Evolutionary conservation across 2,329 filamentous ascomycete species (phyloP), one percentile per base, ranked within the genome.

Genomic region (Aspergillus candidus): DNA sequence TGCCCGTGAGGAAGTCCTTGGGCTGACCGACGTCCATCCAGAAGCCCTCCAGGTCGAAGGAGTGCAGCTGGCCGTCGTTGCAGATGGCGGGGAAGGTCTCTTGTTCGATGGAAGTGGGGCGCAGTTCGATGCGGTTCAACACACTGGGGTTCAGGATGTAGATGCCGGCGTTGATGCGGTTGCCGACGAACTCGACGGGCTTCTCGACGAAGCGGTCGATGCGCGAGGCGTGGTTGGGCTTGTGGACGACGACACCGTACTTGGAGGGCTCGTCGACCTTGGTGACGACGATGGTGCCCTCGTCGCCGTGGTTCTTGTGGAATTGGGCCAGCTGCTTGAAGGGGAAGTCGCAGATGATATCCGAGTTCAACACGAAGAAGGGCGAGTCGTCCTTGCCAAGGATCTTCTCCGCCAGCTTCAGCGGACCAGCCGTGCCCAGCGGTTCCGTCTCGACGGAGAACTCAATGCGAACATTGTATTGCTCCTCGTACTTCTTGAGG

Each of bases 191-290:
- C 73, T 97, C 88, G 66, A 97, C 88, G 32, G 91, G 91, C 79
- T 98, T 98, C 81, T 98, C 91, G 57, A 98, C 93, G 74, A 98
- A 98, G 57, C 93, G 89, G 72, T 98, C 93, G 70, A 98, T 97
- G 65, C 87, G 83, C 37, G 88, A 88, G 43, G 87, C 73, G 72
- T 95, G 88, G 69, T 84, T 86, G 51, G 89, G 88, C 77, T 94
- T 93, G 82, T 97, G 91, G 27, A 98, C 93, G 44, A 98, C 83
- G 58, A 98, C 91, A 80, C 91, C 91, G 69, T 97, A 98, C 74
- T 98, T 98, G 65, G 88, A 94, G 35, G 91, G 91, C 73, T 98
- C 93, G 73, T 98, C 91, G 41, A 98, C 91, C 79, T 97, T 98
- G 63, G 91, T 98, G 52, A 97, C 91, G 38, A 95, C 86, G 62